Percentiles rank a stretch among this genome's conserved stretches.
Evolutionary conservation across 2,329 filamentous ascomycete genomes (phyloP).

Genomic region (Ophiognomonia clavigignenti-juglandacearum): DNA sequence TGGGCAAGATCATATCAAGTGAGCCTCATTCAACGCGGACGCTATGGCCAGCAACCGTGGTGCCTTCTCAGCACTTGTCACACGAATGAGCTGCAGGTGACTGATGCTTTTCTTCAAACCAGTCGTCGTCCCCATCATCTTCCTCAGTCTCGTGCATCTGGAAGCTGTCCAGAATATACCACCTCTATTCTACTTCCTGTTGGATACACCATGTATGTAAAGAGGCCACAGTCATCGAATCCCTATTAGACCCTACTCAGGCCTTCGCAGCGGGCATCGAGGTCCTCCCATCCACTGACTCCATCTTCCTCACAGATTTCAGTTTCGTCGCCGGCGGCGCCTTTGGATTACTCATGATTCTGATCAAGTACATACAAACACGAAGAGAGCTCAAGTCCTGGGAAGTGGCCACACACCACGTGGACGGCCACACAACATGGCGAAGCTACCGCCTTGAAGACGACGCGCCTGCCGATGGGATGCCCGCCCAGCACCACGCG

Average conservation of each 20-base stretch:
- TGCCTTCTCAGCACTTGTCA: no score
- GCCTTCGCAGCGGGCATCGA: background rate
- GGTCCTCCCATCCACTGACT: background rate
- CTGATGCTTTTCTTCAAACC: background rate
- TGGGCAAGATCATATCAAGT: conserved; percentile 1
- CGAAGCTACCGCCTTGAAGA: conserved; percentile 8
- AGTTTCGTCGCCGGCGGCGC: conserved; percentile 2
- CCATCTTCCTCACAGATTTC: background rate
- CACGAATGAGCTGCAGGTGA: background rate
- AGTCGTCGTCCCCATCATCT: conserved; percentile 1
- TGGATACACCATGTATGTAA: background rate
- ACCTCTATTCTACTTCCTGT: conserved; percentile 1
- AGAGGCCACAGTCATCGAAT: no score
- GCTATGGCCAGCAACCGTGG: no score
- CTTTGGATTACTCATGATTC: conserved; percentile 5
- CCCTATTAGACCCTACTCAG: no score
- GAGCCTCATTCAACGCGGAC: background rate
- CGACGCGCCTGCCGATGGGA: background rate
- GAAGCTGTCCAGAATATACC: background rate
- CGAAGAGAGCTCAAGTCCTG: conserved; percentile 8
- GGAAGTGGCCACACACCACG: conserved; percentile 2
- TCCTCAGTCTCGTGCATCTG: conserved; percentile 1
- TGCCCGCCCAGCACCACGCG: background rate
- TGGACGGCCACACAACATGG: conserved; percentile 2
- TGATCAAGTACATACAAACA: conserved; percentile 11